Base-by-base conservation (phyloP, 257 asterid species). In the Solanum pinnatisectum region DNA sequence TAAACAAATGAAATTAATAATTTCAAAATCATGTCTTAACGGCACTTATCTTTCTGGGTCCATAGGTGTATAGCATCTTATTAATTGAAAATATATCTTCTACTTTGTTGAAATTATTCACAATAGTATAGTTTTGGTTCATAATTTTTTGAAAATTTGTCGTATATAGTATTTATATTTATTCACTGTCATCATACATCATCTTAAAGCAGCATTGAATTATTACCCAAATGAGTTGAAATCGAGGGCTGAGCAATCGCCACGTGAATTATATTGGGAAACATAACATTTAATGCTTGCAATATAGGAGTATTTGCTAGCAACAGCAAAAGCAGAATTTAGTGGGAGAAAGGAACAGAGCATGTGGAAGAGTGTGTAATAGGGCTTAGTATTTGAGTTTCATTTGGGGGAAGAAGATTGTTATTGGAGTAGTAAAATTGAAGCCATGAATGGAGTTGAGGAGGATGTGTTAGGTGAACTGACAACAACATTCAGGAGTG, bases 401-500 rank as follows among this genome's bases (percentile, higher is more conserved):
- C 7, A 36, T 42, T 79, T 25, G 36, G 85, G 85, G 42, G 9
- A 46, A 81, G 40, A 49, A 81, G 27, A 30, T 40, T 46, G 22
- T 46, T 46, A 20, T 81, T 81, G 23, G 68, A 30, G 68, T 49
- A 30, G 68, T 49, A 81, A 81, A 49, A 8, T 81, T 27, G 67
- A 46, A 81, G 70, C 14, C 2, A 81, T 81, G 85, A 20, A 49
- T 18, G 67, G 68, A 81, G 44, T 81, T 10, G 7, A 39, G 93
- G 96, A 92, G 88, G 92, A 87, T 37, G 83, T 52, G 39, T 88
- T 94, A 22, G 86, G 88, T 40, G 95, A 92, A 87, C 49, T 94
- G 89, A 91, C 89, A 33, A 87, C n/a, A 81, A 89, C 95, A 27
- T 97, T 94, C 89, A 87, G 92, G 18, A 90, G 95, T 85, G 94